Conservation (phyloP, 192 early-diverging fungal genomes). For the Entomortierella parvispora region DNA sequence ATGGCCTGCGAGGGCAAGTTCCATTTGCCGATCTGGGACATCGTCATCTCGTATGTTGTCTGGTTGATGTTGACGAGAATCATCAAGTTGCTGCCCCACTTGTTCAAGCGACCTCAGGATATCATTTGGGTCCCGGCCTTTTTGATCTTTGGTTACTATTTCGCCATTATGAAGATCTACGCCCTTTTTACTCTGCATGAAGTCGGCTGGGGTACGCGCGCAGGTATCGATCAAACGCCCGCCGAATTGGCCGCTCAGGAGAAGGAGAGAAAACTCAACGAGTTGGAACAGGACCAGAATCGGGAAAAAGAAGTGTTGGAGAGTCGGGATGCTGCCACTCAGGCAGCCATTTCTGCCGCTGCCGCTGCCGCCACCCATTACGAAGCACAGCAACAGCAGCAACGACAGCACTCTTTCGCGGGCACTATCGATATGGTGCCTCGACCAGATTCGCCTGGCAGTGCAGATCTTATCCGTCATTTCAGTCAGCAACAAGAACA, state of each 20-base stretch:
- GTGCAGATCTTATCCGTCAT: slow-evolving; percentile 36
- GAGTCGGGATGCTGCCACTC: slow-evolving; percentile 2
- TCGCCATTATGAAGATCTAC: slow-evolving; percentile 77
- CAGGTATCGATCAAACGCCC: slow-evolving; percentile 58
- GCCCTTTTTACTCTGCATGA: slow-evolving; percentile 77
- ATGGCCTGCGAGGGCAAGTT: slow-evolving; percentile 56
- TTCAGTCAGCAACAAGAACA: slow-evolving; percentile 47
- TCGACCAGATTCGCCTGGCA: slow-evolving; percentile 46
- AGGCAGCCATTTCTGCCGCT: slow-evolving; percentile 35
- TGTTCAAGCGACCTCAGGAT: slow-evolving; percentile 72
- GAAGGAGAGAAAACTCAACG: slow-evolving; percentile 44
- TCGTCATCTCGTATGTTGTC: slow-evolving; percentile 65
- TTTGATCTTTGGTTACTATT: slow-evolving; percentile 76
- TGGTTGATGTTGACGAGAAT: slow-evolving; percentile 73
- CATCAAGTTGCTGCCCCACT: slow-evolving; percentile 75
- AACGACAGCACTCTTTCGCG: slow-evolving; percentile 2
- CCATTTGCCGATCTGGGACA: slow-evolving; percentile 69
- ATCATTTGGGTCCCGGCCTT: slow-evolving; percentile 70
- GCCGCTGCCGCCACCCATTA: slow-evolving; percentile 34
- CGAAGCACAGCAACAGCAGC: slow-evolving; percentile 25
- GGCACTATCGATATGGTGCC: not conserved
- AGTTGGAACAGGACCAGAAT: slow-evolving; percentile 22
- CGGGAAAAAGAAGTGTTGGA: slow-evolving; percentile 24
- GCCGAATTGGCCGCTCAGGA: slow-evolving; percentile 48
- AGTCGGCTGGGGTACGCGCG: slow-evolving; percentile 76